Conservation (phyloP, 306 rosid species). For the Argentina anserina region DNA sequence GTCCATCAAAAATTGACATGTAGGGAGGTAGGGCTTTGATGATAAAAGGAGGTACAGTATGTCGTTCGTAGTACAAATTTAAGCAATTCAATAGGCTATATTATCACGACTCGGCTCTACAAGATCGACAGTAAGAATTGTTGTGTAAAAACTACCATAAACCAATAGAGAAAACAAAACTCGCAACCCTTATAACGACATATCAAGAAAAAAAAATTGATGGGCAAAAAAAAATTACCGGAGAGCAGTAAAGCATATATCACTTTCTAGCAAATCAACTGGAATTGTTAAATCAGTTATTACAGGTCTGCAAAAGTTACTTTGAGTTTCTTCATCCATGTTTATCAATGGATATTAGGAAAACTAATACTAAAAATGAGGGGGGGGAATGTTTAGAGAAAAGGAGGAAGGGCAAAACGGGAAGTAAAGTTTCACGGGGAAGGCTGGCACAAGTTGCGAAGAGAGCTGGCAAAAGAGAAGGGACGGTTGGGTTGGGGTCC, state of each 20-base stretch:
- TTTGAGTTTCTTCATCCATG: not conserved
- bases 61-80: not conserved
- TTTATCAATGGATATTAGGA: not conserved
- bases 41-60: not conserved
- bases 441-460: slow-evolving; percentile 28
- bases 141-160: too few species aligned
- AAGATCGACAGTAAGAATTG: too few species aligned
- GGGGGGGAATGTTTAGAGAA: not conserved
- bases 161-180: too few species aligned
- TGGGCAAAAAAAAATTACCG: too few species aligned
- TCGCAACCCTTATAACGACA: too few species aligned
- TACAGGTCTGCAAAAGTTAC: too few species aligned
- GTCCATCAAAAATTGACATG: not conserved
- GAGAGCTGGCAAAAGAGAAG: slow-evolving; percentile 46
- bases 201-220: too few species aligned
- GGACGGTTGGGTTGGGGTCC: slow-evolving; percentile 38
- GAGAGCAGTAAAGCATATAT: too few species aligned
- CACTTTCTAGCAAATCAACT: too few species aligned
- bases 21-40: not conserved
- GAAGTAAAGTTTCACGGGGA: slow-evolving; percentile 12
- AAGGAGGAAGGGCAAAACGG: slow-evolving; percentile 20
- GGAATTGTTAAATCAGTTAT: too few species aligned
- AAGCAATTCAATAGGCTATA: too few species aligned
- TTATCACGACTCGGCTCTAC: too few species aligned
- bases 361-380: not conserved